phyloP scores from a whole-genome alignment of 306 rosid genomes.

The Fagus sylvatica region DNA sequence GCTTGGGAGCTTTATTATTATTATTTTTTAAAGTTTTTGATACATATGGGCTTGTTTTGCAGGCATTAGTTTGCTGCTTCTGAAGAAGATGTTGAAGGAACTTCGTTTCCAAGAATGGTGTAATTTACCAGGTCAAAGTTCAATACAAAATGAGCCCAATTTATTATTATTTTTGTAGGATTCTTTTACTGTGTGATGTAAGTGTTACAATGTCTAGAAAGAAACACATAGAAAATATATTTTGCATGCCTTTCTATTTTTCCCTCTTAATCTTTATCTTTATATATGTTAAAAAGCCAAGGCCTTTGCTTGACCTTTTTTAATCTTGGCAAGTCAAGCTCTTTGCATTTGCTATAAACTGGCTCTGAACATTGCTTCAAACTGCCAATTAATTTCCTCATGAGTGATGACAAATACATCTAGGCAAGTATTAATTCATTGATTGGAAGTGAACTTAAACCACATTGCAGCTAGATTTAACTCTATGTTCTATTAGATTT shows the following conservation, averaged over 20 bases:
- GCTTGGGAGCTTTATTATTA: not conserved
- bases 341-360: too few species aligned
- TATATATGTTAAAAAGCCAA: not conserved
- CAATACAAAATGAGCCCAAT: not conserved
- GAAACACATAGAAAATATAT: not conserved
- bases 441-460: not conserved
- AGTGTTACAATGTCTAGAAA: not conserved
- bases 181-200: not conserved
- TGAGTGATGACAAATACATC: too few species aligned
- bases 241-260: not conserved
- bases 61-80: slow-evolving; percentile 49
- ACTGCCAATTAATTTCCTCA: too few species aligned
- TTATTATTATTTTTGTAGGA: not conserved
- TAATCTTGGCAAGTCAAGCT: not conserved
- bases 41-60: slow-evolving; percentile 15
- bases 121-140: slow-evolving; percentile 22
- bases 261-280: not conserved
- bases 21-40: not conserved
- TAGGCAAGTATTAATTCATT: not conserved
- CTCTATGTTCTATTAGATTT: not conserved
- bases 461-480: not conserved
- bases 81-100: slow-evolving; percentile 19
- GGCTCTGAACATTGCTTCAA: not conserved
- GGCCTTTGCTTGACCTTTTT: not conserved
- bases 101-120: not conserved